Percentiles rank a stretch among this genome's conserved stretches.
Conservation (phyloP, 2,329 filamentous ascomycete species). For the Phaeosphaeriaceae sp. region DNA sequence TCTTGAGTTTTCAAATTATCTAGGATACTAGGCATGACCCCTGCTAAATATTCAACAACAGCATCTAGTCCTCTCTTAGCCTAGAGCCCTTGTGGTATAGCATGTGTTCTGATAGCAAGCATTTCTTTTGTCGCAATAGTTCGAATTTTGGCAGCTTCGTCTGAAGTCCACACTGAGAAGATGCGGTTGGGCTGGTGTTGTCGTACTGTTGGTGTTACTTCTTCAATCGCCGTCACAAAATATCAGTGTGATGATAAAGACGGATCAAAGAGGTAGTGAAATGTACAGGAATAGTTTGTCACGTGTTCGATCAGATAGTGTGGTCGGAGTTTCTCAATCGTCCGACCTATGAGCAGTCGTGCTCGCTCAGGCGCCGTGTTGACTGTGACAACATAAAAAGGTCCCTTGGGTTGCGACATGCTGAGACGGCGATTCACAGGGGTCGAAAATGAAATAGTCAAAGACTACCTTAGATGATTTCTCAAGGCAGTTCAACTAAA, state of each 20-base stretch:
- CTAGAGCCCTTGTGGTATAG: constrained; percentile 62
- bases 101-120: constrained; percentile 60
- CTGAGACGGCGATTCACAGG: too few relatives aligned
- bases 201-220: constrained; percentile 61
- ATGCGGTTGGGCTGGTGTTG: constrained; percentile 61
- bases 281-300: constrained; percentile 66
- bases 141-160: constrained; percentile 56
- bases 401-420: constrained; percentile 48
- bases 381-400: constrained; percentile 70
- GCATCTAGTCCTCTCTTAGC: constrained; percentile 61
- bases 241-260: neutral
- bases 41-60: constrained; percentile 60
- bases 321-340: constrained; percentile 67
- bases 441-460: too few relatives aligned
- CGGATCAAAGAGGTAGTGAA: neutral
- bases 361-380: constrained; percentile 72
- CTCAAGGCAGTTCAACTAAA: too few relatives aligned
- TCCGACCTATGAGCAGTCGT: constrained; percentile 65
- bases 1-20: constrained; percentile 13
- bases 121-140: constrained; percentile 52
- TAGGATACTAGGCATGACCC: constrained; percentile 47
- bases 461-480: too few relatives aligned
- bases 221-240: constrained; percentile 56
- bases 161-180: constrained; percentile 66
- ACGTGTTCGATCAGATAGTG: constrained; percentile 68